These are phyloP conservation scores for Pleurotus platypus DNA, from an alignment of 768 basidiomycete genomes.

Conservation along the genomic window DNA sequence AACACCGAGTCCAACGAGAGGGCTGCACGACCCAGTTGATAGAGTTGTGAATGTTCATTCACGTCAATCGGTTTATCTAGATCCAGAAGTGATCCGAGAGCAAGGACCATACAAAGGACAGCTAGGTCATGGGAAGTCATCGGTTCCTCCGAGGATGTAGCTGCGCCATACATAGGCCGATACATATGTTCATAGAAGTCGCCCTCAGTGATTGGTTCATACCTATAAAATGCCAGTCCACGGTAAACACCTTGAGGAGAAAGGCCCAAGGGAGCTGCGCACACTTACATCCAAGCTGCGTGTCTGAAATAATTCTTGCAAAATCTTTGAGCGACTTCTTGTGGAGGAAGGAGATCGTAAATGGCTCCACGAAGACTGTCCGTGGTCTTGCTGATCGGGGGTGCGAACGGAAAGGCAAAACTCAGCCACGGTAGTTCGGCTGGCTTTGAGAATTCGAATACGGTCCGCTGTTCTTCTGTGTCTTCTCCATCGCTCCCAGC, in stretches of 20 bases:
- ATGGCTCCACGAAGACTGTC: constrained; percentile 42
- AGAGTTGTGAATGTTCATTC: constrained; percentile 54
- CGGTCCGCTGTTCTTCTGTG: constrained; percentile 25
- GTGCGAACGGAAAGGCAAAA: constrained; percentile 56
- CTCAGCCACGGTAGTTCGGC: constrained; percentile 57
- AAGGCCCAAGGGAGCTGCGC: no score
- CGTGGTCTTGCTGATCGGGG: constrained; percentile 36
- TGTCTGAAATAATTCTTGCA: constrained; percentile 59
- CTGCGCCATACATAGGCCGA: constrained; percentile 47
- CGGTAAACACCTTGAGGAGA: no score
- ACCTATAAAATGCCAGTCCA: constrained; percentile 35
- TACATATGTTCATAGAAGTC: constrained; percentile 55
- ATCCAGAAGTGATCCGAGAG: constrained; percentile 61
- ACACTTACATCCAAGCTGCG: constrained; percentile 62
- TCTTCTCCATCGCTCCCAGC: constrained; percentile 22
- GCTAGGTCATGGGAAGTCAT: constrained; percentile 52
- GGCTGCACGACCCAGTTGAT: constrained; percentile 57
- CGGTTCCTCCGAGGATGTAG: constrained; percentile 32
- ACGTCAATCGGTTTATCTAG: constrained; percentile 50
- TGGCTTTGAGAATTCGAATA: constrained; percentile 38
- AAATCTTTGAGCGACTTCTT: constrained; percentile 32
- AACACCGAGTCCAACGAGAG: constrained; percentile 61
- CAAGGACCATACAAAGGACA: constrained; percentile 62
- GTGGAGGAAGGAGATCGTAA: constrained; percentile 41
- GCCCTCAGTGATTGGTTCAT: constrained; percentile 57